Evolutionary conservation across 1,139 yeast species (phyloP).

Genomic region (Lodderomyces parapsilosis): DNA sequence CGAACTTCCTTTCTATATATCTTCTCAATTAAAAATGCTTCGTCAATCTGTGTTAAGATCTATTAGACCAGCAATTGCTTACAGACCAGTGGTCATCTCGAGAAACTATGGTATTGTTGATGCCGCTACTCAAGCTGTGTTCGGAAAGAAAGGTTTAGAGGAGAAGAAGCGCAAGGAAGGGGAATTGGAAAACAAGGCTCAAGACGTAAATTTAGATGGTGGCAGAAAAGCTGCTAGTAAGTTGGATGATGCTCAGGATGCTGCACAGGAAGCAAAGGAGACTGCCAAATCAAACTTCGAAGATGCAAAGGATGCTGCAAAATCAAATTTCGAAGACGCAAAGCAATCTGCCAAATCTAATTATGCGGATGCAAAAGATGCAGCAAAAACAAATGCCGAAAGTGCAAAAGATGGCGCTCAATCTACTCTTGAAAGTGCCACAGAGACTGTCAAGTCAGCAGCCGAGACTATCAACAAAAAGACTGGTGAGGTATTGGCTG

Average conservation of each 20-base stretch:
- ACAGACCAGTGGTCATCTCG: slow-evolving; percentile 1
- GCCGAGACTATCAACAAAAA: slow-evolving; percentile 1
- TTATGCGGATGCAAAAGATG: slow-evolving; percentile 1
- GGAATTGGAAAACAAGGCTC: slow-evolving; percentile 7
- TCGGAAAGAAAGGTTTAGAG: slow-evolving; percentile 11
- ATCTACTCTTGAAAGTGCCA: not conserved
- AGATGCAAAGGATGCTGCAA: slow-evolving; percentile 1
- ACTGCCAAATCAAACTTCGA: slow-evolving; percentile 1
- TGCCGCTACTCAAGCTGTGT: slow-evolving; percentile 10
- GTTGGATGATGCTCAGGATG: slow-evolving; percentile 10
- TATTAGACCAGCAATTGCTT: slow-evolving; percentile 3
- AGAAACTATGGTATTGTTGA: slow-evolving; percentile 10
- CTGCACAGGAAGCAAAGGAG: slow-evolving; percentile 3
- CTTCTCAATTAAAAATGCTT: slow-evolving; percentile 1
- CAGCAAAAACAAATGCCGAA: not conserved
- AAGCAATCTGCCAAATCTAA: slow-evolving; percentile 1
- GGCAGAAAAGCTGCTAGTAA: slow-evolving; percentile 9
- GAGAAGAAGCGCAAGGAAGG: slow-evolving; percentile 8
- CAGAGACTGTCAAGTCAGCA: slow-evolving; percentile 1
- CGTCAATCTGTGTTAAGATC: slow-evolving; percentile 6
- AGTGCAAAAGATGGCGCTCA: slow-evolving; percentile 1
- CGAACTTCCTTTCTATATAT: not conserved
- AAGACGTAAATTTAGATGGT: slow-evolving; percentile 8
- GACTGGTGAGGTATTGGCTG: slow-evolving; percentile 23
- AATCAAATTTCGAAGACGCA: not conserved